Conservation (phyloP, 805 yeast species). For the Lipomyces lipofer region DNA sequence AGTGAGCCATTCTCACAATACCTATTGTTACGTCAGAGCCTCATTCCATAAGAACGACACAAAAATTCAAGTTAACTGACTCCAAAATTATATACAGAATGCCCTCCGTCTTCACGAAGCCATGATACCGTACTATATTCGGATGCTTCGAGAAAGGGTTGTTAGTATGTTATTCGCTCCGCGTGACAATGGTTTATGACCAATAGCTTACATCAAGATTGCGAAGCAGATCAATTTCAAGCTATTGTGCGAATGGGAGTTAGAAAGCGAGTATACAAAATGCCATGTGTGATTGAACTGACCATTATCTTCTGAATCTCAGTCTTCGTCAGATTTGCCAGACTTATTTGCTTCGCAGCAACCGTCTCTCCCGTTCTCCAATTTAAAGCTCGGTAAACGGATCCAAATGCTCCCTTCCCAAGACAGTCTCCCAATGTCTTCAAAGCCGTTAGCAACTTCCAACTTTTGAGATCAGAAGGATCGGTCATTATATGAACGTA, state of each 20-base stretch:
- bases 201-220: constrained; percentile 46
- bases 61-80: constrained; percentile 37
- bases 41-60: no score
- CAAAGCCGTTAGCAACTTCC: constrained; percentile 8
- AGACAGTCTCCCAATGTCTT: constrained; percentile 55
- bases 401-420: constrained; percentile 91
- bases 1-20: constrained; percentile 65
- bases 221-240: constrained; percentile 66
- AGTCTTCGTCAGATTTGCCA: constrained; percentile 43
- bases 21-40: constrained; percentile 20
- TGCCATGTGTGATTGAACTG: constrained; percentile 39
- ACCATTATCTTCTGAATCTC: constrained; percentile 43
- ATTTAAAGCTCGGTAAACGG: constrained; percentile 76
- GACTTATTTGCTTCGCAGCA: constrained; percentile 77
- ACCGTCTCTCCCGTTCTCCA: constrained; percentile 63
- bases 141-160: constrained; percentile 44
- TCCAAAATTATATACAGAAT: constrained; percentile 64
- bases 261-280: constrained; percentile 25
- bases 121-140: constrained; percentile 67
- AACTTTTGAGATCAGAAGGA: neutral
- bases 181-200: neutral
- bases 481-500: neutral
- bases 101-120: constrained; percentile 57
- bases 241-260: constrained; percentile 52
- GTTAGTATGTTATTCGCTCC: neutral